Evolutionary conservation across 139 green algal genomes (phyloP).

Genomic region (Yamagishiella unicocca): DNA sequence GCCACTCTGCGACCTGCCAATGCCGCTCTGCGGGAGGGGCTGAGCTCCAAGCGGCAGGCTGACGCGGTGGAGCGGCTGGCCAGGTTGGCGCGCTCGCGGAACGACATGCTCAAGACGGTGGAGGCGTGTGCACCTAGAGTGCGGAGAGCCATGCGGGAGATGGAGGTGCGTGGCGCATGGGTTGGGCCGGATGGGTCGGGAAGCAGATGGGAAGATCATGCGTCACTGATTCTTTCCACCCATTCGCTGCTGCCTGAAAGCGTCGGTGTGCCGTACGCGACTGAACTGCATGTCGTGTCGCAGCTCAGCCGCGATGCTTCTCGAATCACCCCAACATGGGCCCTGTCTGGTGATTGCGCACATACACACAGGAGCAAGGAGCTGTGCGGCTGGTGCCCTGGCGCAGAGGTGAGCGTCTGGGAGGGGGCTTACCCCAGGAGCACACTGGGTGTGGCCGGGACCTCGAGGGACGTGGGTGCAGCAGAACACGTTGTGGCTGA

Average conservation of each 20-base stretch:
- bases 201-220: not conserved
- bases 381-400: slow-evolving; percentile 28
- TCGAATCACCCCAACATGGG: too few relatives aligned
- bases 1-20: not conserved
- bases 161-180: not conserved
- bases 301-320: too few relatives aligned
- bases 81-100: not conserved
- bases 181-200: not conserved
- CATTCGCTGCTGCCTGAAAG: too few relatives aligned
- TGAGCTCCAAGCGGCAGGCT: slow-evolving; percentile 8
- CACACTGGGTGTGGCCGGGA: too few relatives aligned
- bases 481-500: too few relatives aligned
- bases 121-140: not conserved
- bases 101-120: not conserved
- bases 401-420: slow-evolving; percentile 13
- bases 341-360: not conserved
- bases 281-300: too few relatives aligned
- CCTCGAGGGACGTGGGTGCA: too few relatives aligned
- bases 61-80: not conserved
- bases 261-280: too few relatives aligned
- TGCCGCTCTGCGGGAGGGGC: not conserved
- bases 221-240: too few relatives aligned
- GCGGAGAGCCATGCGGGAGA: slow-evolving; percentile 4
- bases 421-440: too few relatives aligned
- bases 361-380: slow-evolving; percentile 24